A percentile compares a stretch with the other conserved stretches of the same genome.
phyloP scores from a whole-genome alignment of 2,329 filamentous ascomycete species.

The Beauveria sp. region DNA sequence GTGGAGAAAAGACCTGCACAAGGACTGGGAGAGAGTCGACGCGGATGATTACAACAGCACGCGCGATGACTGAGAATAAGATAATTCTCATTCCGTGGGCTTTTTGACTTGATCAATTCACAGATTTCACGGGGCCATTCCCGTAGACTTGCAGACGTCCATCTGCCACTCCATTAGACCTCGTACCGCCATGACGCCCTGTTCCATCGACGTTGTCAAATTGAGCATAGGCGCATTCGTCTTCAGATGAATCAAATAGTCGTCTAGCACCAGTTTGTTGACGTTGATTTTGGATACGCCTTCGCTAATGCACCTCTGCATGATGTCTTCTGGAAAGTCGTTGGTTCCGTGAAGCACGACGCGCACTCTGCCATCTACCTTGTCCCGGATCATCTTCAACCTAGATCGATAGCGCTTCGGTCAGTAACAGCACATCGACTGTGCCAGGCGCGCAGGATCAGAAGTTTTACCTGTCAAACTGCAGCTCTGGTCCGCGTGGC shows the following conservation, averaged over 20 bases:
- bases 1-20: conserved; percentile 24
- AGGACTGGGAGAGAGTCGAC: conserved; percentile 23
- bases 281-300: conserved; percentile 45
- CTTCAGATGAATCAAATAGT: neutral
- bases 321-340: neutral
- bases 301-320: neutral
- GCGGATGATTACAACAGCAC: neutral
- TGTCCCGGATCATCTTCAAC: neutral
- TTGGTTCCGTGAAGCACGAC: conserved; percentile 1
- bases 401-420: neutral
- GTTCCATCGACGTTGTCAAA: conserved; percentile 36
- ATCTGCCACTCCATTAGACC: conserved; percentile 39
- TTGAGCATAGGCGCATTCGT: conserved; percentile 26
- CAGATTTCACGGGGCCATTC: conserved; percentile 24
- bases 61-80: neutral
- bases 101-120: too few relatives aligned
- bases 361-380: neutral
- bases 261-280: conserved; percentile 23
- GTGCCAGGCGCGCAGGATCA: neutral
- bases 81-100: too few relatives aligned
- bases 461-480: neutral
- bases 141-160: conserved; percentile 37
- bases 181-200: conserved; percentile 35
- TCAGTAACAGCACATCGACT: neutral
- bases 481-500: conserved; percentile 15